Evolutionary conservation across 2,329 filamentous ascomycete species (phyloP), one percentile per base, ranked within the genome.

Genomic region (Xylariaceae sp.): DNA sequence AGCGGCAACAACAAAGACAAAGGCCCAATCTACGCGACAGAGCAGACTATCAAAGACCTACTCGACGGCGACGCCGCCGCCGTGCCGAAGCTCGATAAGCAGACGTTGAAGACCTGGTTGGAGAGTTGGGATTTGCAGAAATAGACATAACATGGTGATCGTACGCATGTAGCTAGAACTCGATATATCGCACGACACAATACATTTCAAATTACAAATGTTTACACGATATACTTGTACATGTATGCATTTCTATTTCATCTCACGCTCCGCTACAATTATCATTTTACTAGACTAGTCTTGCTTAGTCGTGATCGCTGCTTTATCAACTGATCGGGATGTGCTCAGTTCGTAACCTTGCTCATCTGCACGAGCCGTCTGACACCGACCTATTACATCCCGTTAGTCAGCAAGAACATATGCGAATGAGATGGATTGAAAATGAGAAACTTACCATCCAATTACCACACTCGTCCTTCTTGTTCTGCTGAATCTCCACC

Each of bases 341-440:
- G n/a, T n/a, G 21, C 33, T 44, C 45, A 58, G 40, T 48, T 50
- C 26, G 83, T 87, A 23, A 78, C 82, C 63, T 81, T 82, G 68
- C 83, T 87, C 84, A 88, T 88, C 61, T 78, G 81, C 53, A 88
- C 78, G 55, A 88, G 68, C 50, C 84, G 74, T 65, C 88, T 88
- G 31, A 88, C 76, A 56, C 84, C 84, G 52, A 84, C 78, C 81
- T 85, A 34, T 5, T 85, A 34, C 5, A 28, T 33, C 9, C 9
- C 18, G 55, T 78, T 68, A 78, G 70, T n/a, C n/a, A n/a, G n/a
- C n/a, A n/a, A 48, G 44, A 43, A 19, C 15, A 36, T 14, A 28
- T 38, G 18, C 21, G 6, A 11, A 35, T 32, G 19, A 13, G 13
- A 33, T 11, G 4, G 23, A 21, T 5, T n/a, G 23, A 24, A 19